phyloP scores from a whole-genome alignment of 805 yeast species.

The Hanseniaspora thailandica region DNA sequence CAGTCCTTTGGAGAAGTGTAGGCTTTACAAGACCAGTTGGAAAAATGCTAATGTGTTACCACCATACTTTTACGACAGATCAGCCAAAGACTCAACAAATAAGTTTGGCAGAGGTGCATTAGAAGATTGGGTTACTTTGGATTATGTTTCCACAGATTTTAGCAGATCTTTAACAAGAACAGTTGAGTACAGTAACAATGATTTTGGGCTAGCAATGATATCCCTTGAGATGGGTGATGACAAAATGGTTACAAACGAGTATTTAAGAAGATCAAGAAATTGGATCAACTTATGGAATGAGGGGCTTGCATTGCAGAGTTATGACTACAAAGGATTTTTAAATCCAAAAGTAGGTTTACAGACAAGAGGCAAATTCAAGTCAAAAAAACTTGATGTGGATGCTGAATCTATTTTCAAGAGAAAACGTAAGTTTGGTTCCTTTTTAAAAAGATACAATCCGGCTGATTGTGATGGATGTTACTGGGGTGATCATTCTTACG shows the following conservation, averaged over 20 bases:
- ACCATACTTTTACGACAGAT: slow-evolving; percentile 24
- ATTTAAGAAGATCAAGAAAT: slow-evolving; percentile 27
- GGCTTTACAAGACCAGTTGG: slow-evolving; percentile 1
- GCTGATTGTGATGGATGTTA: slow-evolving; percentile 29
- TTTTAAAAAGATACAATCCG: slow-evolving; percentile 27
- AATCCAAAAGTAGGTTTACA: slow-evolving; percentile 25
- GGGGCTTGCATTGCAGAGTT: slow-evolving; percentile 20
- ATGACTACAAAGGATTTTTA: slow-evolving; percentile 27
- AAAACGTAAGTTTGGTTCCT: slow-evolving; percentile 21
- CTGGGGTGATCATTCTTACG: slow-evolving; percentile 30
- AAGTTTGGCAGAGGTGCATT: slow-evolving; percentile 31
- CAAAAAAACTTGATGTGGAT: background rate
- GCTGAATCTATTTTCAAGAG: background rate
- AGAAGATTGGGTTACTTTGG: slow-evolving; percentile 28
- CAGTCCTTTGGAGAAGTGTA: slow-evolving; percentile 25
- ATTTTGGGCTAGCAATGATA: slow-evolving; percentile 28
- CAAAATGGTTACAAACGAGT: slow-evolving; percentile 21
- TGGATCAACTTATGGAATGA: slow-evolving; percentile 32
- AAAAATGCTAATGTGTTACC: slow-evolving; percentile 30
- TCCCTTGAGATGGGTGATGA: slow-evolving; percentile 26
- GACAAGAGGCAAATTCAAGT: slow-evolving; percentile 4
- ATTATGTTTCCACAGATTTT: slow-evolving; percentile 27
- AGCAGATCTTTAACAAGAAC: slow-evolving; percentile 30
- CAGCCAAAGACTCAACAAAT: slow-evolving; percentile 26
- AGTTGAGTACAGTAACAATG: slow-evolving; percentile 31